phyloP scores from a whole-genome alignment of 495 filamentous ascomycete genomes.

The Trichoderma virens region DNA sequence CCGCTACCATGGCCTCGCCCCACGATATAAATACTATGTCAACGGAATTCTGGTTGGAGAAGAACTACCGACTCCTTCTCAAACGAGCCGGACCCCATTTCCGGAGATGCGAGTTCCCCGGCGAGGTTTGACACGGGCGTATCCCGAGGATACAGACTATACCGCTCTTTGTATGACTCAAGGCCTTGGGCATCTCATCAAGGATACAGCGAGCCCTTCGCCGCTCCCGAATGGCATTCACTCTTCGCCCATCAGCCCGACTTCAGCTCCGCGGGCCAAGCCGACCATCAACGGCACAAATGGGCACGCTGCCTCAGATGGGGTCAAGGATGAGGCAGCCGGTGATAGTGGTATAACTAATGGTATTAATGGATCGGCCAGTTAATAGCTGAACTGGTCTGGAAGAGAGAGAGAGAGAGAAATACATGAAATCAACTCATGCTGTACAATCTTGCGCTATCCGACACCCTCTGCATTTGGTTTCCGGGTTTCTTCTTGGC shows the following conservation, averaged over 20 bases:
- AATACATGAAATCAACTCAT: not conserved
- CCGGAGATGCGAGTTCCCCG: conserved; percentile 38
- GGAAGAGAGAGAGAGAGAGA: not conserved
- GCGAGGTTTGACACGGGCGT: conserved; percentile 34
- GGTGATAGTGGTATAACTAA: not conserved
- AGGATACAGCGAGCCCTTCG: conserved; percentile 16
- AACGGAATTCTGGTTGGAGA: conserved; percentile 39
- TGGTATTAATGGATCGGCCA: conserved; percentile 1
- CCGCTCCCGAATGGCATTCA: conserved; percentile 28
- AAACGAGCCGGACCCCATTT: conserved; percentile 36
- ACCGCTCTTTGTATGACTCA: conserved; percentile 37
- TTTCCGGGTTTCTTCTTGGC: not conserved
- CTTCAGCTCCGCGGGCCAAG: conserved; percentile 19
- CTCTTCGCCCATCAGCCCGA: conserved; percentile 21
- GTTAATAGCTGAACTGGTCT: not conserved
- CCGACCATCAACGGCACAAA: conserved; percentile 25
- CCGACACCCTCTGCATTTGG: not conserved
- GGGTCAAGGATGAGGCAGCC: not conserved
- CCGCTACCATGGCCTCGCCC: conserved; percentile 29
- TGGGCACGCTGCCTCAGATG: not conserved
- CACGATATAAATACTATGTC: conserved; percentile 38
- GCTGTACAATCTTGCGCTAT: not conserved
- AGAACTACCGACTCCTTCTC: conserved; percentile 25
- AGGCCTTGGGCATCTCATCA: conserved; percentile 31
- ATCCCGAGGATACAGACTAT: conserved; percentile 40